Evolutionary conservation across 1,139 yeast genomes (phyloP), one percentile per base, ranked within the genome.

Genomic region (Meyerozyma athensensis): DNA sequence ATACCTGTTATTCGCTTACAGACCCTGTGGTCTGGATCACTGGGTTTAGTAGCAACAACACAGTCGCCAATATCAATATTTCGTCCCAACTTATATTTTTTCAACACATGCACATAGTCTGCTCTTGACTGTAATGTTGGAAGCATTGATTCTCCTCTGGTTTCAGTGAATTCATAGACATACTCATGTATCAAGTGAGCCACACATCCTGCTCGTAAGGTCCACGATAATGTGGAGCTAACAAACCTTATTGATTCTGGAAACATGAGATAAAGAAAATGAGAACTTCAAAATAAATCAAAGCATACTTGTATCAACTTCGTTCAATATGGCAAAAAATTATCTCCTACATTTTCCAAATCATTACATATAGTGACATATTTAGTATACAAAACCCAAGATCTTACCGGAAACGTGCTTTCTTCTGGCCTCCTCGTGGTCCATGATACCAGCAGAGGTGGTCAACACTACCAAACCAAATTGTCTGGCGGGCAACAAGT

Each of bases 381-480:
- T n/a, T 65, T 82, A 87, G 79, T 90, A 90, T 52, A 90, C 96
- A 71, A 86, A 90, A 61, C 97, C 97, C 63, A 90, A 81, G 64
- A 90, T 83, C 77, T 90, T 90, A 71, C 97, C 97, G 57, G 97
- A 87, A 58, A 90, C 97, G 73, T 92, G 97, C 86, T 92, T 92
- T 83, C 97, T 86, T 82, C 97, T 89, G 58, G 98, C 98, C 78
- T 92, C 98, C 77, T 92, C 98, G 77, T 92, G 98, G 79, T 92
- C 97, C 96, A 92, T 89, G 59, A 92, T 92, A 74, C 98, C 98
- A 59, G 97, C 96, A 59, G 98, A 92, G 57, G 98, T 92, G 69
- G 98, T 90, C 65, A 90, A 81, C 68, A 90, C 85, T 63, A 90
- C 90, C 75, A 75, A 89, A 76, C 97, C 97, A 62, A 90, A 90